These are phyloP conservation scores for Fabrea salina DNA, from an alignment of 169 alveolate species.

Conservation along the genomic window DNA sequence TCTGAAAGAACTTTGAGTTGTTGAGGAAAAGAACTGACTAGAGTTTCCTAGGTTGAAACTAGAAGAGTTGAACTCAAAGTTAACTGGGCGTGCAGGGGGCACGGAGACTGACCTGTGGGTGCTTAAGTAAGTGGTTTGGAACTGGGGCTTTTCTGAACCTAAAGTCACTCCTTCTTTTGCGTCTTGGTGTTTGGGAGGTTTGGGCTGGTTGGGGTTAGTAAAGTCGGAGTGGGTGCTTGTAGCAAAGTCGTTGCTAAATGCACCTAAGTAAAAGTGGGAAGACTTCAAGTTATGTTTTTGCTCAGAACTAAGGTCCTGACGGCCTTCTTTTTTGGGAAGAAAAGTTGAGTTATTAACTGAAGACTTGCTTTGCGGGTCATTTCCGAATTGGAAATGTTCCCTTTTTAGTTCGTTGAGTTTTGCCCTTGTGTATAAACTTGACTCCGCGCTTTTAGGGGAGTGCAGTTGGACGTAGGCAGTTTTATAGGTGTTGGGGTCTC, in stretches of 20 bases:
- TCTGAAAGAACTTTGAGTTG: background rate
- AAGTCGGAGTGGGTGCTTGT: too few species aligned
- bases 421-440: too few species aligned
- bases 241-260: background rate
- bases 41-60: background rate
- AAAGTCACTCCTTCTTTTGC: background rate
- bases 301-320: background rate
- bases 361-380: background rate
- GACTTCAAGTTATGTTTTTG: background rate
- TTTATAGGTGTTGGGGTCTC: too few species aligned
- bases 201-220: background rate
- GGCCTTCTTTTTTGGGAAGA: background rate
- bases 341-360: background rate
- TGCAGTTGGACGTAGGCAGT: too few species aligned
- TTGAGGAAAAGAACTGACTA: too few species aligned
- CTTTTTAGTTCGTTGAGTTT: background rate
- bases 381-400: constrained; percentile 13
- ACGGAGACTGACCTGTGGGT: background rate
- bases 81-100: background rate
- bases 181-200: background rate
- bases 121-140: background rate
- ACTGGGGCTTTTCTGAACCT: background rate
- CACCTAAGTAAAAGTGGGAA: background rate
- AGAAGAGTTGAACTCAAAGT: background rate
- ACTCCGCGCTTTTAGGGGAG: too few species aligned